phyloP scores from a whole-genome alignment of 352 stramenopile genomes.

The Phytophthora chlamydospora region DNA sequence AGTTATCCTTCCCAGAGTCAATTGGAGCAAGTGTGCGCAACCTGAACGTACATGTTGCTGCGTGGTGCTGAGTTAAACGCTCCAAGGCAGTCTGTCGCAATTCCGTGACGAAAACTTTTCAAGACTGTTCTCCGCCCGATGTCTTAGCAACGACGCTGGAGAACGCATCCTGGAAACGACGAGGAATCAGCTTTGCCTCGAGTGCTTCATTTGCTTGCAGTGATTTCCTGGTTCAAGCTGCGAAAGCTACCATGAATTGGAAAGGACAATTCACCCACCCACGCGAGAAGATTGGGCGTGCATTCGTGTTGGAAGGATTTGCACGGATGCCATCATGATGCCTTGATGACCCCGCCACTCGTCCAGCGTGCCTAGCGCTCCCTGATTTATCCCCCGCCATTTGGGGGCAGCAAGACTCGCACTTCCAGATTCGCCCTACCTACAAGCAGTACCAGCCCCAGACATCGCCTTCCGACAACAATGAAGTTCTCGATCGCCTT shows the following conservation, averaged over 20 bases:
- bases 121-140: too few relatives aligned
- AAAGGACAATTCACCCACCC: slow-evolving; percentile 2
- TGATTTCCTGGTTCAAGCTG: background rate
- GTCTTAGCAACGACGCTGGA: too few relatives aligned
- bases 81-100: too few relatives aligned
- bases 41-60: too few relatives aligned
- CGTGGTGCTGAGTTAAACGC: too few relatives aligned
- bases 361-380: too few relatives aligned
- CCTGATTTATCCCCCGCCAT: slow-evolving; percentile 9
- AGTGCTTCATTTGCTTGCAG: too few relatives aligned
- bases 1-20: too few relatives aligned
- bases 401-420: background rate
- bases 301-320: slow-evolving; percentile 3
- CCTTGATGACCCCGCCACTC: background rate
- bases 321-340: background rate
- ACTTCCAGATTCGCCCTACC: slow-evolving; percentile 13
- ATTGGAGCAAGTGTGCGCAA: too few relatives aligned
- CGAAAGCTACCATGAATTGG: background rate
- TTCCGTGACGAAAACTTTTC: too few relatives aligned
- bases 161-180: too few relatives aligned
- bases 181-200: too few relatives aligned
- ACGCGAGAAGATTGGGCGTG: background rate
- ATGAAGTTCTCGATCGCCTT: slow-evolving; percentile 44
- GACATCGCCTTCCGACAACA: background rate
- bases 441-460: background rate